Evolutionary conservation across 805 yeast genomes (phyloP), one percentile per base, ranked within the genome.

Genomic region (Yamadazyma nakazawae): DNA sequence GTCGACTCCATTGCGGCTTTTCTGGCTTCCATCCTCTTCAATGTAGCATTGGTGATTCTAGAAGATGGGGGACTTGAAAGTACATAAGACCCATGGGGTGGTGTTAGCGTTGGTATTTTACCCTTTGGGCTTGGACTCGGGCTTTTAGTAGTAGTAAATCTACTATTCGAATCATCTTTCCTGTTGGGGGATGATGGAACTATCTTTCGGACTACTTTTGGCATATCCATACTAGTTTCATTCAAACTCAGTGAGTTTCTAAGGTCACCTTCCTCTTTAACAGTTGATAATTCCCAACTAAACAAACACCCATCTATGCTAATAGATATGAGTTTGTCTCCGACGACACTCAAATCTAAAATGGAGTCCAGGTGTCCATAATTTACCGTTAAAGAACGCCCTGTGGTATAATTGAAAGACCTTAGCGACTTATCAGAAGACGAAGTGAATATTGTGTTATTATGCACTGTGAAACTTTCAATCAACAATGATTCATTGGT

Each of bases 371-470:
- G 66, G 41, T 68, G 74, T 1, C 73, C 91, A 85, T 85, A 84
- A 40, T 70, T 76, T 0, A 75, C 67, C 7, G 78, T 70, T 9
- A 80, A 37, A 9, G 71, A 71, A 42, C 64, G 75, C 1, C 83
- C 85, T 7, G 66, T 67, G 1, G 54, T 46, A 50, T 71, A 75
- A 25, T 70, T 68, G 55, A 76, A 81, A 1, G 71, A 54, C 19
- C 86, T 62, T 2, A 85, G 60, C 24, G 85, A 76, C 57, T 81
- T 82, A 58, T 84, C 90, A 0, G 79, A 60, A 2, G 80, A 71
- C 1, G 82, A 64, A 2, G 73, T 72, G 9, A 71, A 63, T 2
- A 79, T 56, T 13, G 62, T 49, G 7, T 61, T 55, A 2, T 65
- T 50, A 9, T 59, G 47, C 1, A 74, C 52, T 9, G 64, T 61